Evolutionary conservation across 108 stramenopile genomes (phyloP), one percentile per base, ranked within the genome.

Genomic region (Parmales sp.): DNA sequence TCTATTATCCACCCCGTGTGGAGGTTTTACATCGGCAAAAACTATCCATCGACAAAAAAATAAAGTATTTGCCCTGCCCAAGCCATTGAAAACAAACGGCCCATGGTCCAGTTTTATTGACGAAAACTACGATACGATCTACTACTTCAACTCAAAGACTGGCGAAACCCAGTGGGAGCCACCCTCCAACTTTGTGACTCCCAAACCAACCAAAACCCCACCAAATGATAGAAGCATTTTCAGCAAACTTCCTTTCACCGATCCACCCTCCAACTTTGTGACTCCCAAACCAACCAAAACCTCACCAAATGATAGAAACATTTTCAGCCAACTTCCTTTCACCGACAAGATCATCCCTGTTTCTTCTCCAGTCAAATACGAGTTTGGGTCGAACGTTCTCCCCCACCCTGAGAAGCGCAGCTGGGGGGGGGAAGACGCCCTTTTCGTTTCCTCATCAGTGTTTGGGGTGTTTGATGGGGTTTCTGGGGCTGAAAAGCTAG

Each of bases 401-500:
- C 87, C 90, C 36, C 87, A 88, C 68, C 90, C 90, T 16, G 82
- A 81, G 19, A 92, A 92, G 63, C 72, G 85, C 18, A 70, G 73
- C 1, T 92, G 90, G 90, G 90, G 90, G 23, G 90, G 90, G 7
- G 90, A 92, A 72, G 90, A 92, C 76, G 88, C 88, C 18, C 80
- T 80, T 2, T 91, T 89, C 46, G 22, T 48, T 23, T 23, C 46
- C 46, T 48, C 54, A 2, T 34, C 31, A 11, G 80, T 78, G 2
- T 92, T 92, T 79, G 90, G 90, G 54, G 79, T 92, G 20, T 89
- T 92, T 75, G 90, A 92, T 76, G 90, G 90, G 31, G 90, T 92
- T 13, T 87, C 87, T 13, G 88, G 90, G 20, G 90, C 90, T 1
- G 78, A 80, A 18, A 92, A 92, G 68, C 49, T 69, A 20, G 75